Conservation (phyloP, 768 basidiomycete species). For the Lyophyllum decastes region DNA sequence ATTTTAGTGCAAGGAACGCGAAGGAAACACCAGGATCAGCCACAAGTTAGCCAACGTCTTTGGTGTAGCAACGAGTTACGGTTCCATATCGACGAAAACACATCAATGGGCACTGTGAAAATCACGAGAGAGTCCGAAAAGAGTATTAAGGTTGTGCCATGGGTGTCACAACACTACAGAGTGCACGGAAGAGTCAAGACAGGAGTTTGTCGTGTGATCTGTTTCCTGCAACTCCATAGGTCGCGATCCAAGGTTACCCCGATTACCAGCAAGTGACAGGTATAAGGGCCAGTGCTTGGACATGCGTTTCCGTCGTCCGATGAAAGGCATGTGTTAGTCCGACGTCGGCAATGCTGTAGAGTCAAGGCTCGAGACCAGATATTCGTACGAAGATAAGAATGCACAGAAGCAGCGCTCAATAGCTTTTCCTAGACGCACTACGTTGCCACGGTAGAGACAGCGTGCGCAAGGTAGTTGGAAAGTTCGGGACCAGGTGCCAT, state of each 20-base stretch:
- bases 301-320: too few relatives aligned
- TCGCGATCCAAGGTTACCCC: too few relatives aligned
- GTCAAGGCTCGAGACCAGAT: too few relatives aligned
- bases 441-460: neutral
- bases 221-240: neutral
- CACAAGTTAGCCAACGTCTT: neutral
- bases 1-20: too few relatives aligned
- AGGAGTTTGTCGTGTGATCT: neutral
- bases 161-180: neutral
- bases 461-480: neutral
- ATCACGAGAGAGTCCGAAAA: neutral
- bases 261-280: neutral
- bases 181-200: neutral
- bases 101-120: neutral
- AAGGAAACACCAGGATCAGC: too few relatives aligned
- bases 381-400: too few relatives aligned
- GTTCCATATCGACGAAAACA: neutral
- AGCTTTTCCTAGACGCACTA: too few relatives aligned
- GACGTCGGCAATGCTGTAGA: too few relatives aligned
- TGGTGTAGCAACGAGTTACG: neutral
- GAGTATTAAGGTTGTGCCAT: neutral
- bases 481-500: neutral
- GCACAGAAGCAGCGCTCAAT: too few relatives aligned
- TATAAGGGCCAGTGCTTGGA: neutral
- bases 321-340: too few relatives aligned